These are phyloP conservation scores for Fennellomyces sp. DNA, from an alignment of 371 early-diverging fungal species.

Conservation along the genomic window DNA sequence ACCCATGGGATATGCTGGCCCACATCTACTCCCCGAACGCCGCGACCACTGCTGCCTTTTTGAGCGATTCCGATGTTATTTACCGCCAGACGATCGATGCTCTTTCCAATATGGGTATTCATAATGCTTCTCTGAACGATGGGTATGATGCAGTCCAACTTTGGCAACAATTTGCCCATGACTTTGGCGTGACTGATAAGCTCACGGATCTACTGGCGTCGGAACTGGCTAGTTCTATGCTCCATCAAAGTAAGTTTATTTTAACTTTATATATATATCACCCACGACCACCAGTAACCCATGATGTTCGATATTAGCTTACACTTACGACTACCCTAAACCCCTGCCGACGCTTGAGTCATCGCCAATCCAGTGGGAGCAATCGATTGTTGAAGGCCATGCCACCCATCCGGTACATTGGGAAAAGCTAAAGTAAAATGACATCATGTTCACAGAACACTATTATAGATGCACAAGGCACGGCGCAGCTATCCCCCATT, in stretches of 20 bases:
- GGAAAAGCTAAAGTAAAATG: neutral
- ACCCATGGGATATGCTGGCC: slow-evolving; percentile 48
- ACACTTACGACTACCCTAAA: slow-evolving; percentile 58
- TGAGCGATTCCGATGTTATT: neutral
- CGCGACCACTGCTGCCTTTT: slow-evolving; percentile 6
- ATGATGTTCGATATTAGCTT: slow-evolving; percentile 16
- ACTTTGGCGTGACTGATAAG: slow-evolving; percentile 30
- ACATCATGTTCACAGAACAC: neutral
- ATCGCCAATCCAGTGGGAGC: slow-evolving; percentile 73
- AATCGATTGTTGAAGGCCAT: slow-evolving; percentile 75
- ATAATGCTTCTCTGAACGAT: slow-evolving; percentile 22
- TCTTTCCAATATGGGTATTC: neutral
- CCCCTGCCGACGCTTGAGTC: slow-evolving; percentile 47
- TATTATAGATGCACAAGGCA: slow-evolving; percentile 66
- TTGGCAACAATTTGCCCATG: slow-evolving; percentile 40
- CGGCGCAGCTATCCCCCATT: slow-evolving; percentile 65
- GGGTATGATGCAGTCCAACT: slow-evolving; percentile 39
- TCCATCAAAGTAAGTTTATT: slow-evolving; percentile 44
- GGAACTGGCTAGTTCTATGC: slow-evolving; percentile 45
- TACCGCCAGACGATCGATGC: neutral
- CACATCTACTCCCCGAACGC: slow-evolving; percentile 32
- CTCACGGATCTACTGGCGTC: slow-evolving; percentile 37
- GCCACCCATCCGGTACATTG: slow-evolving; percentile 74
- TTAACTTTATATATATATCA: neutral
- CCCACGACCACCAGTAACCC: neutral